These are phyloP conservation scores for Strobilomyces echinocephalus DNA, from an alignment of 768 basidiomycete species.

Conservation along the genomic window DNA sequence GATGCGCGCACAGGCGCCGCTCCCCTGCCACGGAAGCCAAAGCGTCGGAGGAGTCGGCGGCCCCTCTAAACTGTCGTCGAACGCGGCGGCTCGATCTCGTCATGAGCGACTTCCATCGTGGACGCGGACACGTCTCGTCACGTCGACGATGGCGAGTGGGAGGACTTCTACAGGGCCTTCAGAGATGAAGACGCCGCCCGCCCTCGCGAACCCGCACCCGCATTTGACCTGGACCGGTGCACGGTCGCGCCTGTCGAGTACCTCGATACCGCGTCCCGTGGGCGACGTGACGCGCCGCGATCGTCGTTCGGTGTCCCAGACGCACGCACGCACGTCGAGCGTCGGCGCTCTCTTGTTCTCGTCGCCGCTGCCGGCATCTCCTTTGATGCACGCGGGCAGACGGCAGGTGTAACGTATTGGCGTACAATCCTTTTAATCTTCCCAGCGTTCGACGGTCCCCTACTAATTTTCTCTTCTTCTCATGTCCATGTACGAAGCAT, in stretches of 20 bases:
- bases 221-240: background rate
- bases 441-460: background rate
- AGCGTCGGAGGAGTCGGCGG: slow-evolving; percentile 3
- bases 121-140: slow-evolving; percentile 1
- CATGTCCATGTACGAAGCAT: background rate
- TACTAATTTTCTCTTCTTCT: background rate
- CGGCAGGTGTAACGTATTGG: slow-evolving; percentile 4
- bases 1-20: slow-evolving; percentile 5
- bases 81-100: slow-evolving; percentile 5
- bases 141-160: background rate
- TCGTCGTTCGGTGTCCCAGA: slow-evolving; percentile 3
- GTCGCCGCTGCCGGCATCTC: background rate
- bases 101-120: slow-evolving; percentile 17
- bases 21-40: background rate
- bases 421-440: background rate
- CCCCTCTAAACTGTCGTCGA: slow-evolving; percentile 8
- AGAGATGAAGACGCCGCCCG: background rate
- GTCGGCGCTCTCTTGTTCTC: background rate
- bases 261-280: background rate
- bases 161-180: background rate
- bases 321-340: slow-evolving; percentile 6
- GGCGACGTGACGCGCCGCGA: slow-evolving; percentile 1
- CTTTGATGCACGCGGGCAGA: background rate
- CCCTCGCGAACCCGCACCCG: background rate
- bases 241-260: background rate